Base-by-base conservation (phyloP, 1,139 yeast species). In the Cylindricascospora bacillispora region DNA sequence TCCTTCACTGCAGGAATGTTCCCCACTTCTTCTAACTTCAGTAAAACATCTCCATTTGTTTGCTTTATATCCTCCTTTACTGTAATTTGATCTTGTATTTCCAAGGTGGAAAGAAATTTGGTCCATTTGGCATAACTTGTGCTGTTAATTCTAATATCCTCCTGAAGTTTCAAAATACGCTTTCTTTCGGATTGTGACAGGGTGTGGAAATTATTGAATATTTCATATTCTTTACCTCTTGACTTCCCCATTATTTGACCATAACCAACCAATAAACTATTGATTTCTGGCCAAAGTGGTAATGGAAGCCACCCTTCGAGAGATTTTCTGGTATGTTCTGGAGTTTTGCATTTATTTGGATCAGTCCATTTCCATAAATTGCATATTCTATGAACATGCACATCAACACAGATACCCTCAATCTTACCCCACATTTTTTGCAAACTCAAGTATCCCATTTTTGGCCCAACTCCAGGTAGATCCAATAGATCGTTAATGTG, bases 401-500 rank as follows among this genome's bases (percentile, higher is more conserved):
- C 93, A 52, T 86, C 98, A 5, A 86, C 95, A 10, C 97, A 95
- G 16, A 86, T 82, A 0, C 97, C 97, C 30, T 66, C 74, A 31
- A 74, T 60, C 22, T 65, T 60, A 11, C 60, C 60, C 94, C 95
- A 85, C 0, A 92, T 95, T 25, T 73, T 67, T 44, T 83, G 94
- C 39, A 83, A 59, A 3, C 86, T 63, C 21, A 86, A 56, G 50
- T 70, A 79, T 0, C 93, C 94, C 97, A 86, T 86, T 51, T 86
- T 86, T 7, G 95, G 95, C 0, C 98, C 98, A 1, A 86, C 93
- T 0, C 98, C 98, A 0, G 95, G 95, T 22, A 86, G 56, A 1
- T 66, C 56, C 3, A 70, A 64, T 34, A 85, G 63, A 1, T 77
- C 86, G 6, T 67, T 73, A 9, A 83, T 66, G 0, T 75, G 72